Percentiles rank a stretch among this genome's conserved stretches.
These are phyloP conservation scores for Ploettnerulaceae sp. DNA, from an alignment of 2,329 filamentous ascomycete species.

Conservation along the genomic window DNA sequence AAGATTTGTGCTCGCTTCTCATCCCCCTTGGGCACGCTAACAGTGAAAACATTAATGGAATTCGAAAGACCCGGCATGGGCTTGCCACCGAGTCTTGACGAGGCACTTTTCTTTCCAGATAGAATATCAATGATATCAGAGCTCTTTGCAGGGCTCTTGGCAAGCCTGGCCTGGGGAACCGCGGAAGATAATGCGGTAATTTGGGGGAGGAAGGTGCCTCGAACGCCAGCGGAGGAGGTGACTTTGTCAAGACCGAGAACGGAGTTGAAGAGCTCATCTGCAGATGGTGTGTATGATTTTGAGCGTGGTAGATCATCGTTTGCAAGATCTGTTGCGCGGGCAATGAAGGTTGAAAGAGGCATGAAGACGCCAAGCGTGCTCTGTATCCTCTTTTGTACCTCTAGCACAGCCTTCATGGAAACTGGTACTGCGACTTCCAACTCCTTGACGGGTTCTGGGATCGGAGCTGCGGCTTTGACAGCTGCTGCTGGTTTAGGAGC, in stretches of 20 bases:
- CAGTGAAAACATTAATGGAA: conserved; percentile 72
- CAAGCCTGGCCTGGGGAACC: conserved; percentile 33
- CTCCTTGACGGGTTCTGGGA: conserved; percentile 41
- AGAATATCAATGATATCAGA: conserved; percentile 82
- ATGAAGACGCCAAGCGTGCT: conserved; percentile 72
- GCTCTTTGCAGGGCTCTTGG: conserved; percentile 41
- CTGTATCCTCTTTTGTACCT: conserved; percentile 76
- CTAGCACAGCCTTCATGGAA: conserved; percentile 71
- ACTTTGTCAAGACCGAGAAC: conserved; percentile 65
- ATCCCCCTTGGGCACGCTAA: conserved; percentile 74
- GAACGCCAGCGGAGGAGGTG: conserved; percentile 46
- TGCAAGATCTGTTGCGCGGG: conserved; percentile 77
- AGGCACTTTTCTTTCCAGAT: conserved; percentile 41
- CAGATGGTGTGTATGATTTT: conserved; percentile 58
- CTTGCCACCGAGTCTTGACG: conserved; percentile 24
- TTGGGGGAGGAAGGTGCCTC: conserved; percentile 67
- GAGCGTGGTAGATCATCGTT: conserved; percentile 78
- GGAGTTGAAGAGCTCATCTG: conserved; percentile 84
- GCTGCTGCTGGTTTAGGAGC: conserved; percentile 35
- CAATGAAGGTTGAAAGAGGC: conserved; percentile 81
- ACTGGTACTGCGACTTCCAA: conserved; percentile 67
- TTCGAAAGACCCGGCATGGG: conserved; percentile 45
- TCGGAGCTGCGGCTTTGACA: conserved; percentile 36
- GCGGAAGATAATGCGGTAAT: conserved; percentile 55
- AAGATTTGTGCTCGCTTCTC: conserved; percentile 78